These are phyloP conservation scores for Orbilia blumenaviensis DNA, from an alignment of 2,329 filamentous ascomycete species.

Conservation along the genomic window DNA sequence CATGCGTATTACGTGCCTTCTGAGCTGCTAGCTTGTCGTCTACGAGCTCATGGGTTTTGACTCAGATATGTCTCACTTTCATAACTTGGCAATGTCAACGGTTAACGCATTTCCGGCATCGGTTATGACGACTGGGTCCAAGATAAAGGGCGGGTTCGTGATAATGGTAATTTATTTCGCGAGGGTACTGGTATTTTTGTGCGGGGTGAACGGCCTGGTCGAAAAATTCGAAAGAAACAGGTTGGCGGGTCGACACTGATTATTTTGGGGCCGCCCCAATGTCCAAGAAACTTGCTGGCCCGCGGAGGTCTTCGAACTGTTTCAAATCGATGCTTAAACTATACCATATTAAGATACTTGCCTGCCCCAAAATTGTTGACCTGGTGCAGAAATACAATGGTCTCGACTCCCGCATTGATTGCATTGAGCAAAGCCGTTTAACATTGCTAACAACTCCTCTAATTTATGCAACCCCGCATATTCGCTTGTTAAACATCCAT, in stretches of 20 bases:
- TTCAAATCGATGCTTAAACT: neutral
- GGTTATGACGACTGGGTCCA: neutral
- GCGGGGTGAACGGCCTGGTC: neutral
- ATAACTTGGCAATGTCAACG: slow-evolving; percentile 34
- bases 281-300: neutral
- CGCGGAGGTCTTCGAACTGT: neutral
- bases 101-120: slow-evolving; percentile 12
- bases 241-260: neutral
- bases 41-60: slow-evolving; percentile 33
- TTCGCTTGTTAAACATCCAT: too few relatives aligned
- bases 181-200: neutral
- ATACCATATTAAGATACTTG: neutral
- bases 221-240: neutral
- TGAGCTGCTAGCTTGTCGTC: slow-evolving; percentile 16
- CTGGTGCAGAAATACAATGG: too few relatives aligned
- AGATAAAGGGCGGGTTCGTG: neutral
- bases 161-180: slow-evolving; percentile 13
- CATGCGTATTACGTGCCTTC: slow-evolving; percentile 23
- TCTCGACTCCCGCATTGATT: too few relatives aligned
- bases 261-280: neutral
- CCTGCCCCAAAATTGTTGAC: too few relatives aligned
- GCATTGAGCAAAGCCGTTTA: too few relatives aligned
- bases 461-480: neutral
- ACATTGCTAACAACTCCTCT: neutral
- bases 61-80: slow-evolving; percentile 53